Percentiles rank a stretch among this genome's conserved stretches.
Evolutionary conservation across 345 rosid species (phyloP).

Genomic region (Eucalyptus fibrosa): DNA sequence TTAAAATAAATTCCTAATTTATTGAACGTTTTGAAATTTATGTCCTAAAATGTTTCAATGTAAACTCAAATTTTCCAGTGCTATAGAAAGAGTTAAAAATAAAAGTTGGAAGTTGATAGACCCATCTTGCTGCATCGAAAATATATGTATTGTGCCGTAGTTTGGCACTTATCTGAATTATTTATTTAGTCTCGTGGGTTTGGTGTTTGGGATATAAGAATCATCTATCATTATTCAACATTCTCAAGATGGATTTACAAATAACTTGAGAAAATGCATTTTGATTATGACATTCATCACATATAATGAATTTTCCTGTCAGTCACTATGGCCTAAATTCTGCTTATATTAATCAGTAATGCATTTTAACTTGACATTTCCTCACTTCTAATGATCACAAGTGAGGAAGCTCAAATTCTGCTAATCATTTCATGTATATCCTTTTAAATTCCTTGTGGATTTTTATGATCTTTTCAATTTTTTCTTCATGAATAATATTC

Average conservation of each 20-base stretch:
- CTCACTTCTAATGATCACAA: background rate
- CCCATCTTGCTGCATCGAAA: background rate
- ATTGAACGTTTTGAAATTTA: background rate
- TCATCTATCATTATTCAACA: background rate
- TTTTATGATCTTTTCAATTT: background rate
- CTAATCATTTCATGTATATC: background rate
- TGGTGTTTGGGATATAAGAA: background rate
- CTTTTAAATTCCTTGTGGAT: background rate
- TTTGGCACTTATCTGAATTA: too few species aligned
- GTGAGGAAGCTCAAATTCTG: background rate
- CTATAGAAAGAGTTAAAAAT: background rate
- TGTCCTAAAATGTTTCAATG: background rate
- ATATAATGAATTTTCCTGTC: background rate
- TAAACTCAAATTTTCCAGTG: background rate
- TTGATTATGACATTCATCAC: background rate
- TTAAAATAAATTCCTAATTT: background rate
- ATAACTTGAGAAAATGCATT: background rate
- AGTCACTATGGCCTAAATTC: background rate
- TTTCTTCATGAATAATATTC: background rate
- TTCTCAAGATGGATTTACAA: background rate
- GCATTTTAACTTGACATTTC: background rate
- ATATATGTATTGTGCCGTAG: too few species aligned
- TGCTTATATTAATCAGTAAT: background rate
- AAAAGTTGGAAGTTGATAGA: background rate
- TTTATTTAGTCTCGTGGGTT: too few species aligned